Percentiles rank a stretch among this genome's conserved stretches.
These are phyloP conservation scores for Styphnolobium japonicum DNA, from an alignment of 306 rosid genomes.

Conservation along the genomic window DNA sequence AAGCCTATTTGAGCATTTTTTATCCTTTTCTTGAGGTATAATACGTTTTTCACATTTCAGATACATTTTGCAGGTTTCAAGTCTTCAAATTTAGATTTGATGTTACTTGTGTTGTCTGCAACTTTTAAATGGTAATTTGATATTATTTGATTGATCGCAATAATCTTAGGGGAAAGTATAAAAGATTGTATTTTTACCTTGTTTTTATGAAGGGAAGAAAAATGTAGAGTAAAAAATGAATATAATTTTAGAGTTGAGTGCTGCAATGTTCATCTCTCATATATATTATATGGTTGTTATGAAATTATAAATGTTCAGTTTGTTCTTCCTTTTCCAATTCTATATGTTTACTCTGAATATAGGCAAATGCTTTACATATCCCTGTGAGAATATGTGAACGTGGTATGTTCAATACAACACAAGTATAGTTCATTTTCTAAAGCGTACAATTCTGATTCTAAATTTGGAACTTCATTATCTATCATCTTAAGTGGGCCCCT, in stretches of 20 bases:
- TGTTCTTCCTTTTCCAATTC: conserved; percentile 4
- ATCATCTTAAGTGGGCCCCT: conserved; percentile 27
- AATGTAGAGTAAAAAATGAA: neutral
- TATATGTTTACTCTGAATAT: neutral
- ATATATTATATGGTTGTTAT: conserved; percentile 9
- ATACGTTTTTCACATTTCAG: too few relatives aligned
- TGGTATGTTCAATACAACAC: neutral
- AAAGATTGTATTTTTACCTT: neutral
- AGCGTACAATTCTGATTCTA: neutral
- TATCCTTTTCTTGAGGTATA: too few relatives aligned
- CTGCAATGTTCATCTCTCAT: neutral
- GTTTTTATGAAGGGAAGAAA: neutral
- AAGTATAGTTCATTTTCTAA: neutral
- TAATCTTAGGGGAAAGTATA: neutral
- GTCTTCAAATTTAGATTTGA: too few relatives aligned
- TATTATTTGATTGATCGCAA: neutral
- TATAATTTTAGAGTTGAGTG: neutral
- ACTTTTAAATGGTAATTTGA: too few relatives aligned
- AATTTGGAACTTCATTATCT: neutral
- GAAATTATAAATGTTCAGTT: neutral
- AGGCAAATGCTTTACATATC: neutral
- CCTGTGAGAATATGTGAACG: neutral
- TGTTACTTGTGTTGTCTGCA: too few relatives aligned
- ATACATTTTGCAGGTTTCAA: too few relatives aligned
- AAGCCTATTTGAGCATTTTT: neutral